Evolutionary conservation across 23 red algal genomes (phyloP).

Genomic region (Porphyridium purpureum): DNA sequence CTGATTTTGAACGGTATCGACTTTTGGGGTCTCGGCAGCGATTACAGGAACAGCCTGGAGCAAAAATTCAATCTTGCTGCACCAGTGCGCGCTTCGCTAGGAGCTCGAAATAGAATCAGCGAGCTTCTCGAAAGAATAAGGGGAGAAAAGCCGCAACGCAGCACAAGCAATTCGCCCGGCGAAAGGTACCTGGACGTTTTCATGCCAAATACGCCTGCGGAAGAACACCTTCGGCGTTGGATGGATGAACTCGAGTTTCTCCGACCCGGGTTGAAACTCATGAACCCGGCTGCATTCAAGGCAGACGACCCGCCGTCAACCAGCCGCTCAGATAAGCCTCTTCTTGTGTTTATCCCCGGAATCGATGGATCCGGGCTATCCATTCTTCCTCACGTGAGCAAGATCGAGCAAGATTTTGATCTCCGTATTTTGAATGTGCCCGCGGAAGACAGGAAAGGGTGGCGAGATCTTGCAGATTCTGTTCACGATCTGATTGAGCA

Average conservation of each 20-base stretch:
- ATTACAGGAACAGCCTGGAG: conserved; percentile 19
- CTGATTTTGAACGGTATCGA: conserved; percentile 13
- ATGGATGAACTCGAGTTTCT: conserved; percentile 13
- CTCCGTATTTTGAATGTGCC: conserved; percentile 47
- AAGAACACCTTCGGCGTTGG: conserved; percentile 19
- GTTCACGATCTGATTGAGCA: conserved; percentile 18
- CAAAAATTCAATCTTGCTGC: background rate
- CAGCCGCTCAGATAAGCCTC: conserved; percentile 7
- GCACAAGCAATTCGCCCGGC: too few relatives aligned
- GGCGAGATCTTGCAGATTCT: conserved; percentile 7
- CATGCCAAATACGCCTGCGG: conserved; percentile 2
- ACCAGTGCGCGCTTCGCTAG: too few relatives aligned
- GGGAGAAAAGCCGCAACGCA: too few relatives aligned
- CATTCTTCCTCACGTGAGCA: conserved; percentile 37
- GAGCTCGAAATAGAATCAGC: too few relatives aligned
- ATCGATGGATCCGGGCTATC: conserved; percentile 79
- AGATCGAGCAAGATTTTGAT: conserved; percentile 34
- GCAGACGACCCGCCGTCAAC: too few relatives aligned
- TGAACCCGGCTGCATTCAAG: too few relatives aligned
- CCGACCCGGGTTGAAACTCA: too few relatives aligned
- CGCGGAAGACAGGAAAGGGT: conserved; percentile 16
- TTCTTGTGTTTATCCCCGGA: conserved; percentile 69
- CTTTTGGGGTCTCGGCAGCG: conserved; percentile 18
- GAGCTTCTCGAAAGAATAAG: too few relatives aligned
- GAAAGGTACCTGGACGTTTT: conserved; percentile 20